Evolutionary conservation across 2,329 filamentous ascomycete species (phyloP).

Genomic region (Sporothrix pseudoabietina): DNA sequence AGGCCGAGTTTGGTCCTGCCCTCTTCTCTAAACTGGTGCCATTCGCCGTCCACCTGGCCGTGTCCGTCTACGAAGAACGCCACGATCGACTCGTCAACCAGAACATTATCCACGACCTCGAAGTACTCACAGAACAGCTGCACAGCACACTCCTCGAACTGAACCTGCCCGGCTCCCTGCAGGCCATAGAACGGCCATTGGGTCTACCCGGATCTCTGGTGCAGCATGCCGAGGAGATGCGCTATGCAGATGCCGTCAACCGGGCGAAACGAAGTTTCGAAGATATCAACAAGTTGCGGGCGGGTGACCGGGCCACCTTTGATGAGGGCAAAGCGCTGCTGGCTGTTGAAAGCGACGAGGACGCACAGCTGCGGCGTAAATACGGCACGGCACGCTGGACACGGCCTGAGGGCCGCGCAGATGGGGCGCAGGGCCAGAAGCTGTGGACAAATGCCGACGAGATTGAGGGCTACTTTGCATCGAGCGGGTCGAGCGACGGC

Average conservation of each 20-base stretch:
- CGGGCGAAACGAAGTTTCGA: slow-evolving; percentile 77
- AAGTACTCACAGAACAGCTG: slow-evolving; percentile 75
- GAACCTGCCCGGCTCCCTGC: slow-evolving; percentile 87
- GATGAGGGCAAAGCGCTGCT: slow-evolving; percentile 80
- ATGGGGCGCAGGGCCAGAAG: slow-evolving; percentile 68
- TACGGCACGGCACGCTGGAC: slow-evolving; percentile 88
- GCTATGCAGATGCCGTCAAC: slow-evolving; percentile 83
- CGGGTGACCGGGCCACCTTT: slow-evolving; percentile 74
- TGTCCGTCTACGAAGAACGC: slow-evolving; percentile 91
- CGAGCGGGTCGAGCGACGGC: slow-evolving; percentile 57
- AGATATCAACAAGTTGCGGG: slow-evolving; percentile 87
- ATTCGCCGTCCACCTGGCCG: slow-evolving; percentile 91
- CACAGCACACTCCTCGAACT: slow-evolving; percentile 79
- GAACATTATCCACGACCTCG: slow-evolving; percentile 81
- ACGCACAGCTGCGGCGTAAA: slow-evolving; percentile 71
- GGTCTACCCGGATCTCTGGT: slow-evolving; percentile 82
- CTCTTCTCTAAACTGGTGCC: slow-evolving; percentile 91
- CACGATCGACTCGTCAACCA: slow-evolving; percentile 89
- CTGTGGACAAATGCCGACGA: slow-evolving; percentile 75
- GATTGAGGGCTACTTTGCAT: slow-evolving; percentile 83
- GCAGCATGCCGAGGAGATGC: slow-evolving; percentile 90
- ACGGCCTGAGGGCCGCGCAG: slow-evolving; percentile 68
- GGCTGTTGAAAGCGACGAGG: slow-evolving; percentile 78
- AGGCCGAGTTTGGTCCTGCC: slow-evolving; percentile 77
- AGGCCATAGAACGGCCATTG: slow-evolving; percentile 91